These are phyloP conservation scores for Rhizopus microsporus DNA, from an alignment of 371 early-diverging fungal genomes.

Conservation along the genomic window DNA sequence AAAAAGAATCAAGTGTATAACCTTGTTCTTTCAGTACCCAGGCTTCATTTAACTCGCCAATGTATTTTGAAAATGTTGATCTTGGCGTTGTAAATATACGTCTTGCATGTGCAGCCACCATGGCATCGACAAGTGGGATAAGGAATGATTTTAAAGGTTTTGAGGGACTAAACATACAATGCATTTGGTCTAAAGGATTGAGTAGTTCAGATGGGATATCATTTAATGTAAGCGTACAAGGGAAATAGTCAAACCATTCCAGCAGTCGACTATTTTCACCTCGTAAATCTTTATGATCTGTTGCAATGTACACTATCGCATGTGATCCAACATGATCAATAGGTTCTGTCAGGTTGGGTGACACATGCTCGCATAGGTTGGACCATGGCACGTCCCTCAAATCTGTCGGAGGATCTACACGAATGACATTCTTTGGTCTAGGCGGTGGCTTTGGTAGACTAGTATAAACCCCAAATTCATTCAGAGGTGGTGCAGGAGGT, in stretches of 20 bases:
- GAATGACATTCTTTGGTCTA: constrained; percentile 13
- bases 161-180: constrained; percentile 32
- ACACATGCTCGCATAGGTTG: constrained; percentile 24
- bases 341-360: constrained; percentile 25
- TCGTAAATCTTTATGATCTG: constrained; percentile 38
- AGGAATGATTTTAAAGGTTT: constrained; percentile 40
- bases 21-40: constrained; percentile 36
- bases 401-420: constrained; percentile 16
- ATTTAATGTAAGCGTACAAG: constrained; percentile 40
- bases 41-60: constrained; percentile 36
- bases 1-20: constrained; percentile 17
- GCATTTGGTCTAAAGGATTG: constrained; percentile 29
- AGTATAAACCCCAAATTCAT: constrained; percentile 19
- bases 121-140: constrained; percentile 47
- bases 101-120: constrained; percentile 44
- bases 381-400: constrained; percentile 23
- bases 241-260: constrained; percentile 45
- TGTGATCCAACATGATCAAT: constrained; percentile 25
- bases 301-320: constrained; percentile 45
- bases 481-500: constrained; percentile 15
- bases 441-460: constrained; percentile 20
- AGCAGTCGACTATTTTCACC: constrained; percentile 26
- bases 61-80: constrained; percentile 49
- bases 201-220: constrained; percentile 34
- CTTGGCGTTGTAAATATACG: constrained; percentile 38